These are phyloP conservation scores for Metschnikowia matae DNA, from an alignment of 805 yeast genomes.

Conservation along the genomic window DNA sequence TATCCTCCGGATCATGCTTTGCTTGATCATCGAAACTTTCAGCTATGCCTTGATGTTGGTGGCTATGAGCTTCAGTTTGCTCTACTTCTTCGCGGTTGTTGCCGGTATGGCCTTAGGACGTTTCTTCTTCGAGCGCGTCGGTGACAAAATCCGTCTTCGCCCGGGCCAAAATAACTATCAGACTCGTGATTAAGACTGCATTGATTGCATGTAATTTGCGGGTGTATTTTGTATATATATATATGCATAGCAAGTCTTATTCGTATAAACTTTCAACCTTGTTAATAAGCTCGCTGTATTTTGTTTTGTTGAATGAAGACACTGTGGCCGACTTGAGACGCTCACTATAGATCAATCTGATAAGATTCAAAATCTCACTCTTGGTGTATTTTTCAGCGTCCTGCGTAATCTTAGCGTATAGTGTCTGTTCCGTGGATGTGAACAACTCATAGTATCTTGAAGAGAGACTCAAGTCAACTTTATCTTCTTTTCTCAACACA, in stretches of 20 bases:
- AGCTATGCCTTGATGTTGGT: constrained; percentile 76
- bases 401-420: constrained; percentile 37
- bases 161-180: constrained; percentile 21
- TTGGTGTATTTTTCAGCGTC: constrained; percentile 34
- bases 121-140: constrained; percentile 59
- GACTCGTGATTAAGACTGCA: background rate
- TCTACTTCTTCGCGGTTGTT: constrained; percentile 71
- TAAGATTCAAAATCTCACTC: constrained; percentile 48
- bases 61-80: constrained; percentile 64
- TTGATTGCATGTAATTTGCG: background rate
- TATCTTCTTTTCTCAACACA: constrained; percentile 47
- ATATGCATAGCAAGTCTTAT: background rate
- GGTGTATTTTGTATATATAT: background rate
- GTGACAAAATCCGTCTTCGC: constrained; percentile 36
- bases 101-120: constrained; percentile 69
- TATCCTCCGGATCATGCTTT: constrained; percentile 48
- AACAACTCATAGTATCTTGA: constrained; percentile 55
- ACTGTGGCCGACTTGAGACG: constrained; percentile 38
- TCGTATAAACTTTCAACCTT: constrained; percentile 20
- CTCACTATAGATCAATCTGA: constrained; percentile 50
- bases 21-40: constrained; percentile 60
- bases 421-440: constrained; percentile 44
- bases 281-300: constrained; percentile 33
- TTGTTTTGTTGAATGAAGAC: constrained; percentile 34
- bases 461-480: constrained; percentile 51